A percentile compares a stretch with the other conserved stretches of the same genome.
Evolutionary conservation across 2,329 filamentous ascomycete species (phyloP).

Genomic region (Cercospora sp.): DNA sequence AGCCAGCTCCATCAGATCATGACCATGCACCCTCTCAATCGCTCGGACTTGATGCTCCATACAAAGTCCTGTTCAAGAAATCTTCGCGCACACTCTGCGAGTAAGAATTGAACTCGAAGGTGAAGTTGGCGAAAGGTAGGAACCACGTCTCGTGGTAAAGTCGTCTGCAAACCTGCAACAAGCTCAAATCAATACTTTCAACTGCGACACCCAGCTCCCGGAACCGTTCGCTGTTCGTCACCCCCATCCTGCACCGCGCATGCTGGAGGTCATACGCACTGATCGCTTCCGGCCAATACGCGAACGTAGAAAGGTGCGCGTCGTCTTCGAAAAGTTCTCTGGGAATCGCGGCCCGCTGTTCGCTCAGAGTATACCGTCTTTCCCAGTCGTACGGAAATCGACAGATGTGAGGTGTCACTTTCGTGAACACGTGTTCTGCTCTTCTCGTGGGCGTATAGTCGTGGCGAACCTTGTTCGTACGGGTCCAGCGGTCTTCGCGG

Average conservation of each 20-base stretch:
- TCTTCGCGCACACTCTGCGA: background rate
- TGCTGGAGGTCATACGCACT: background rate
- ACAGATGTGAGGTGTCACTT: background rate
- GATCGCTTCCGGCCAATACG: background rate
- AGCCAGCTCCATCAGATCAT: background rate
- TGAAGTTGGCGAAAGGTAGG: constrained; percentile 3
- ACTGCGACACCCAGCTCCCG: too few relatives aligned
- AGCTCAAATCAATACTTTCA: too few relatives aligned
- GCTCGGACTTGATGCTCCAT: background rate
- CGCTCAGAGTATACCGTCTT: background rate
- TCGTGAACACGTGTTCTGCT: too few relatives aligned
- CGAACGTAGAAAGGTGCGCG: background rate
- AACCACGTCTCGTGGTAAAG: constrained; percentile 4
- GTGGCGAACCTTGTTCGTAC: too few relatives aligned
- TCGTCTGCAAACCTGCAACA: constrained; percentile 3
- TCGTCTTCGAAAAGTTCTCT: background rate
- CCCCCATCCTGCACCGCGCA: background rate
- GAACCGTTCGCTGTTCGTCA: background rate
- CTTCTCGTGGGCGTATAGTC: too few relatives aligned
- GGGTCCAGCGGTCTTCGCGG: background rate
- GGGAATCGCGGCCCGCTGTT: background rate
- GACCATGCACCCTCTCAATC: background rate
- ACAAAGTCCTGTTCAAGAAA: background rate
- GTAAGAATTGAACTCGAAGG: background rate
- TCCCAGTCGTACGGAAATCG: background rate